Evolutionary conservation across 345 rosid species (phyloP).

Genomic region (Salix dunnii): DNA sequence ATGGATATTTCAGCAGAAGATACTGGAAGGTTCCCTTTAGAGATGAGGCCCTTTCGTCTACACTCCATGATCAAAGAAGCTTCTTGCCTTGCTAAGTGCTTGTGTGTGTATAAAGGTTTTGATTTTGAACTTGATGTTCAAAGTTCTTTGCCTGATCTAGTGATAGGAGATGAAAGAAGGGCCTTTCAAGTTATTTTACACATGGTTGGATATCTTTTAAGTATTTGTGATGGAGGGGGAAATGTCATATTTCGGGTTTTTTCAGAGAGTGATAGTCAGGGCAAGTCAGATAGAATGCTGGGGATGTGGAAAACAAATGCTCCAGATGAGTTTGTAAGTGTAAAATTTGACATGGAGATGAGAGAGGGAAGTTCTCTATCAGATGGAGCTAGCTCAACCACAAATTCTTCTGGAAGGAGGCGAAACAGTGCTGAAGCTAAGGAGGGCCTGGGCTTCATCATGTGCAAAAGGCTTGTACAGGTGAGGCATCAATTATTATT

Average conservation of each 20-base stretch:
- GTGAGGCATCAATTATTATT: constrained; percentile 31
- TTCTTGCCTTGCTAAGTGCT: constrained; percentile 78
- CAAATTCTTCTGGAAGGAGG: constrained; percentile 32
- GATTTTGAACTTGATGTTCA: constrained; percentile 63
- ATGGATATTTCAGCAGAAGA: constrained; percentile 73
- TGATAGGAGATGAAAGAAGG: constrained; percentile 81
- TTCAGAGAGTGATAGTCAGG: constrained; percentile 43
- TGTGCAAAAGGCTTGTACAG: constrained; percentile 92
- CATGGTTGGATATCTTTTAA: constrained; percentile 78
- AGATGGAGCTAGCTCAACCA: constrained; percentile 36
- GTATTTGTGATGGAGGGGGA: constrained; percentile 51
- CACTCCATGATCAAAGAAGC: constrained; percentile 80
- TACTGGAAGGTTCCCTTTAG: constrained; percentile 63
- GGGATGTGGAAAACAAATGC: constrained; percentile 53
- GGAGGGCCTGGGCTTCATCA: constrained; percentile 72
- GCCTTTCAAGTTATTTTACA: constrained; percentile 90
- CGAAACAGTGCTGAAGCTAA: constrained; percentile 47
- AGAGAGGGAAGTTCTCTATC: constrained; percentile 37
- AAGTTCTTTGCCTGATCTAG: constrained; percentile 67
- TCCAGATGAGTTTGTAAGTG: constrained; percentile 43
- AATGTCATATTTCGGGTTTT: constrained; percentile 53
- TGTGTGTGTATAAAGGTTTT: constrained; percentile 64
- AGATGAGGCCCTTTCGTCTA: constrained; percentile 59
- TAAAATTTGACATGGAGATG: constrained; percentile 75
- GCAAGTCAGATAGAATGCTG: constrained; percentile 43